Percentiles rank a stretch among this genome's conserved stretches.
phyloP scores from a whole-genome alignment of 2,329 filamentous ascomycete genomes.

The Chaetothyriales sp. region DNA sequence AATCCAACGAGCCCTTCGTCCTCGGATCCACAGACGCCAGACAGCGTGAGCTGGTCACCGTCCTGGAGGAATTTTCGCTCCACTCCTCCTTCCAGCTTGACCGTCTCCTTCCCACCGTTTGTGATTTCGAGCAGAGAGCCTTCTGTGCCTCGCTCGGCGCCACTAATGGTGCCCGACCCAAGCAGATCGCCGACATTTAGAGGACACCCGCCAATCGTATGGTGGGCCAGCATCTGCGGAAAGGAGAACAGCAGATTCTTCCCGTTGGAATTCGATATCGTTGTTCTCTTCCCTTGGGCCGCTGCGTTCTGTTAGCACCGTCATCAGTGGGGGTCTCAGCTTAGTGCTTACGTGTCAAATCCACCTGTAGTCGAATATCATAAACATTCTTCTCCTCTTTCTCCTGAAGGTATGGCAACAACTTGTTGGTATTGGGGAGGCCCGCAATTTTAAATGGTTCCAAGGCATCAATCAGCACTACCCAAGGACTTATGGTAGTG shows the following conservation, averaged over 20 bases:
- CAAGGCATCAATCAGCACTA: slow-evolving; percentile 60
- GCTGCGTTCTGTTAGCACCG: slow-evolving; percentile 7
- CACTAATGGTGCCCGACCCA: slow-evolving; percentile 66
- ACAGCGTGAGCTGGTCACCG: slow-evolving; percentile 53
- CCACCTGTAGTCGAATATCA: slow-evolving; percentile 54
- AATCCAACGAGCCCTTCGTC: slow-evolving; percentile 59
- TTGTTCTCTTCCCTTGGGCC: slow-evolving; percentile 37
- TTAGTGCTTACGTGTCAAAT: slow-evolving; percentile 41
- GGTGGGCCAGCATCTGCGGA: slow-evolving; percentile 68
- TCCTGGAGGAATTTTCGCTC: slow-evolving; percentile 59
- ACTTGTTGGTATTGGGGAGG: slow-evolving; percentile 37
- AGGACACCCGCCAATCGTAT: slow-evolving; percentile 60
- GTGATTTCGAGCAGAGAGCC: slow-evolving; percentile 62
- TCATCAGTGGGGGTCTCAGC: background rate
- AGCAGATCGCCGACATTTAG: slow-evolving; percentile 60
- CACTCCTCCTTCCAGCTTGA: slow-evolving; percentile 49
- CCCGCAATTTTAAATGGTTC: slow-evolving; percentile 48
- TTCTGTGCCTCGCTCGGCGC: slow-evolving; percentile 40
- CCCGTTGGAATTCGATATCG: slow-evolving; percentile 46
- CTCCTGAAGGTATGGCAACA: slow-evolving; percentile 52
- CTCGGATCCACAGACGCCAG: slow-evolving; percentile 47
- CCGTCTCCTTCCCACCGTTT: slow-evolving; percentile 48
- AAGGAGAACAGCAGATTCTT: slow-evolving; percentile 66
- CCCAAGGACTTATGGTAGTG: slow-evolving; percentile 63
- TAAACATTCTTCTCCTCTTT: slow-evolving; percentile 43